Evolutionary conservation across 2,329 filamentous ascomycete genomes (phyloP).

Genomic region (Teratosphaeria zuluensis): DNA sequence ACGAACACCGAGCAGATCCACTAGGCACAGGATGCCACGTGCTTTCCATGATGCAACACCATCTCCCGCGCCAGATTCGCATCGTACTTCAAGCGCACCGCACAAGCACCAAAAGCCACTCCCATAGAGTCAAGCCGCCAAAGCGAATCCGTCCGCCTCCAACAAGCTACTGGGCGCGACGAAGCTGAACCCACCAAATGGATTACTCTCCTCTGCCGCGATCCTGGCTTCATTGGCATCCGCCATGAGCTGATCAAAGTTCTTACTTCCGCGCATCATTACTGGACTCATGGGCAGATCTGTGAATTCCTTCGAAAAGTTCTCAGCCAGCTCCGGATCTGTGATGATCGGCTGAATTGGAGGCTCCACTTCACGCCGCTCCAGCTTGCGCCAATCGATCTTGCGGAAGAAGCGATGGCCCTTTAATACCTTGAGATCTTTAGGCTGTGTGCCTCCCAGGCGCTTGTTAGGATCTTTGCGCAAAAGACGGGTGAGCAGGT

Average conservation of each 20-base stretch:
- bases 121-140: slow-evolving; percentile 23
- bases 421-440: slow-evolving; percentile 78
- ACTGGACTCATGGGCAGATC: slow-evolving; percentile 71
- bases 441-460: slow-evolving; percentile 77
- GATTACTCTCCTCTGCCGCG: slow-evolving; percentile 29
- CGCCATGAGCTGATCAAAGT: slow-evolving; percentile 13
- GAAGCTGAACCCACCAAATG: slow-evolving; percentile 46
- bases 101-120: background rate
- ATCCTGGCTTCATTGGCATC: slow-evolving; percentile 9
- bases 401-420: slow-evolving; percentile 93
- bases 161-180: slow-evolving; percentile 43
- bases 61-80: background rate
- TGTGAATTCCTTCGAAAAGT: slow-evolving; percentile 91
- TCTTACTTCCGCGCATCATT: slow-evolving; percentile 25
- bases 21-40: slow-evolving; percentile 38
- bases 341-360: slow-evolving; percentile 92
- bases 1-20: background rate
- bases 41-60: slow-evolving; percentile 50
- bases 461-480: slow-evolving; percentile 89
- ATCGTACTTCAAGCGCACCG: background rate
- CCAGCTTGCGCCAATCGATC: slow-evolving; percentile 88
- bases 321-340: slow-evolving; percentile 90
- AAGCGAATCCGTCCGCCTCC: slow-evolving; percentile 28
- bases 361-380: slow-evolving; percentile 69
- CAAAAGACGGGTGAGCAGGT: slow-evolving; percentile 78